phyloP scores from a whole-genome alignment of 257 asterid species.

The Nicotiana paniculata region DNA sequence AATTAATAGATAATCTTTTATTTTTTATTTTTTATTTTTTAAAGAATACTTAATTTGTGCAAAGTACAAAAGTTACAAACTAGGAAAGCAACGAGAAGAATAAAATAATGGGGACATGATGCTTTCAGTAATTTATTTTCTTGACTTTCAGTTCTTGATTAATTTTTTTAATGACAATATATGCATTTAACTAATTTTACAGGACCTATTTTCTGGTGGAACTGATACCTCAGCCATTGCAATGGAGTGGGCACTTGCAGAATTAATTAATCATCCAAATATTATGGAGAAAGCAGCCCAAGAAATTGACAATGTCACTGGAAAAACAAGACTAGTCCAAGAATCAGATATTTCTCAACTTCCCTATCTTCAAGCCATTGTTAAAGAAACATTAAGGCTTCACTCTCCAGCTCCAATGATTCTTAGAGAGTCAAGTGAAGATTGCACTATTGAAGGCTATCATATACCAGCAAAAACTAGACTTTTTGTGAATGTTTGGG shows the following conservation, averaged over 20 bases:
- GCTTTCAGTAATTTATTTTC: neutral
- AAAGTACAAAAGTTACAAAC: too few species aligned
- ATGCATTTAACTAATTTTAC: neutral
- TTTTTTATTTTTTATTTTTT: too few species aligned
- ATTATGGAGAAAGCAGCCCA: constrained; percentile 37
- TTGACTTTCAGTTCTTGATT: neutral
- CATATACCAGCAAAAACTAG: constrained; percentile 45
- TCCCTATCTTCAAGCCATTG: constrained; percentile 61
- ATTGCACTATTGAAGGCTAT: constrained; percentile 45
- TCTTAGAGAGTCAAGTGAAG: constrained; percentile 39
- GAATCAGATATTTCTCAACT: constrained; percentile 63
- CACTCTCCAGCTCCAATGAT: constrained; percentile 72
- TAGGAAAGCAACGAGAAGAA: too few species aligned
- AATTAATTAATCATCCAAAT: constrained; percentile 57
- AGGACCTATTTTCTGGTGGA: constrained; percentile 75
- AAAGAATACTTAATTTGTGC: too few species aligned
- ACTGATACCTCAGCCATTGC: constrained; percentile 79
- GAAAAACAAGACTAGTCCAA: constrained; percentile 32
- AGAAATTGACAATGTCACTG: constrained; percentile 43
- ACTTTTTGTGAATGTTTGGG: constrained; percentile 62
- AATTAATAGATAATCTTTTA: too few species aligned
- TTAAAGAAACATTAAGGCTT: constrained; percentile 65
- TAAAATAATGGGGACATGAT: too few species aligned
- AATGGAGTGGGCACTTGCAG: constrained; percentile 70
- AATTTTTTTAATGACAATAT: neutral